Evolutionary conservation across 495 filamentous ascomycete species (phyloP).

Genomic region (Friedmanniomyces endolithicus): DNA sequence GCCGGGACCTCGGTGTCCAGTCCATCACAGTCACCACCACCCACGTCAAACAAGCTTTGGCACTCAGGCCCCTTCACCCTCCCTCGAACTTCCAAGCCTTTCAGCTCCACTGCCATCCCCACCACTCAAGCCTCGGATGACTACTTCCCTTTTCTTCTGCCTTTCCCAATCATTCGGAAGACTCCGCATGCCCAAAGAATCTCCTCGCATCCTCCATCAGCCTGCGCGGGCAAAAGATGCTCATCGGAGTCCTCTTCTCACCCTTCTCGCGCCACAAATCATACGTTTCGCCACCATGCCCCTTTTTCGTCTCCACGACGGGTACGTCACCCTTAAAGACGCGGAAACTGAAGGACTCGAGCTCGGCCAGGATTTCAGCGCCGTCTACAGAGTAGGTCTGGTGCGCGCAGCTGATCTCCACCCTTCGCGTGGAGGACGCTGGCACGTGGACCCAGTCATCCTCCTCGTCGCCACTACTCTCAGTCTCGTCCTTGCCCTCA

Average conservation of each 20-base stretch:
- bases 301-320: conserved; percentile 1
- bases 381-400: conserved; percentile 8
- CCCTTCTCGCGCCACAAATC: conserved; percentile 7
- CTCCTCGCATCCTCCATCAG: conserved; percentile 12
- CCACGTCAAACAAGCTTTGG: too few relatives aligned
- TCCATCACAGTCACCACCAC: too few relatives aligned
- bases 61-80: too few relatives aligned
- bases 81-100: too few relatives aligned
- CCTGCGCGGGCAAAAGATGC: conserved; percentile 3
- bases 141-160: too few relatives aligned
- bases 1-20: too few relatives aligned
- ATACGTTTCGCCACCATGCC: conserved; percentile 2
- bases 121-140: too few relatives aligned
- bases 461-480: neutral
- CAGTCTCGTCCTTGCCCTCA: neutral
- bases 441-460: conserved; percentile 12
- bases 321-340: conserved; percentile 13
- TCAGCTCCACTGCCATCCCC: too few relatives aligned
- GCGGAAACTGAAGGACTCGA: conserved; percentile 11
- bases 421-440: neutral
- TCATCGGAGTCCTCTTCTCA: conserved; percentile 3
- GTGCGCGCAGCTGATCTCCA: conserved; percentile 17
- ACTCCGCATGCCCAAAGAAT: conserved; percentile 18
- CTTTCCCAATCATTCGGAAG: too few relatives aligned
- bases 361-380: conserved; percentile 12